Evolutionary conservation across 192 early-diverging fungal genomes (phyloP), one percentile per base, ranked within the genome.

Genomic region (Coemansia sp.): DNA sequence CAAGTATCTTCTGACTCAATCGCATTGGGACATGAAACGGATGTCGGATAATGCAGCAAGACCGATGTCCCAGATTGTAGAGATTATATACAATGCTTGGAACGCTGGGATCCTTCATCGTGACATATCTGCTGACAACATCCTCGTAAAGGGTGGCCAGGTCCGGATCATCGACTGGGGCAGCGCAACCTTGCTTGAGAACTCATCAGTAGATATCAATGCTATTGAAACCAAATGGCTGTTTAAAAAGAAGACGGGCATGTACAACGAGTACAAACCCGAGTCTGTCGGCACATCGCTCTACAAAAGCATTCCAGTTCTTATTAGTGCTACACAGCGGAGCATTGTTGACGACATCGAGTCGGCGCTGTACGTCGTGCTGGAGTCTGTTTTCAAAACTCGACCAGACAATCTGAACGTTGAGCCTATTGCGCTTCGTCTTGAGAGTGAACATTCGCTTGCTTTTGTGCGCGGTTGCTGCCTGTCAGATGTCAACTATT

Each of bases 101-200:
- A 12, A 54, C 23, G 52, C 52, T 5, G 52, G 52, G 26, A 54
- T 54, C 7, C 11, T 54, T 14, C 52, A 54, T 54, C 22, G 52
- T 15, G 52, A 54, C 26, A 28, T 54, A 15, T 54, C 52, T 6
- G 28, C 25, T 6, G 26, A 26, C 52, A 54, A 54, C 28, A 28
- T 54, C 3, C 10, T 54, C 14, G 52, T 54, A 25, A 54, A 54
- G 28, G 22, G 22, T 25, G 28, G 4, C 52, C 14, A 28, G 26
- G n/a, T 25, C 5, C 12, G 40, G 15, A 15, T 54, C 14, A 54
- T 54, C 14, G 52, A 54, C 26, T 54, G 52, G 52, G 52, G 52
- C 12, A 26, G 14, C 17, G 22, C 52, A 15, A 54, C 6, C 23
- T 28, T 54, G 19, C 21, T 25, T 54, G 14, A 17, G 4, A 12